phyloP scores from a whole-genome alignment of 2,329 filamentous ascomycete species.

The Penicillium expansum region DNA sequence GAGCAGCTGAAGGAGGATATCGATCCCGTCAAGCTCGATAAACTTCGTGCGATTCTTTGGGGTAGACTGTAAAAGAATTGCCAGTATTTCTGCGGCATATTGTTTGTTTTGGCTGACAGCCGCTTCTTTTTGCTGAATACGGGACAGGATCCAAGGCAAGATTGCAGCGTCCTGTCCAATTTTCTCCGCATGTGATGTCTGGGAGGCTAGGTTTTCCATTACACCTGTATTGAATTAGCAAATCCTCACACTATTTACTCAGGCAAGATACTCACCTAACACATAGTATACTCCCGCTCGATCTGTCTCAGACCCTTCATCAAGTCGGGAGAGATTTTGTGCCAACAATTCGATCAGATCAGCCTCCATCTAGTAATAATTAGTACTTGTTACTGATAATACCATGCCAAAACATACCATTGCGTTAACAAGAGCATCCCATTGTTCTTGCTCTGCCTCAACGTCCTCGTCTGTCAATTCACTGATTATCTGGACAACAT shows the following conservation, averaged over 20 bases:
- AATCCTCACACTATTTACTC: neutral
- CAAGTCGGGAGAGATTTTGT: conserved; percentile 68
- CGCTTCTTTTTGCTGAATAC: conserved; percentile 68
- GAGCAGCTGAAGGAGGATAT: conserved; percentile 76
- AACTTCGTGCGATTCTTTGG: conserved; percentile 63
- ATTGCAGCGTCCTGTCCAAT: conserved; percentile 68
- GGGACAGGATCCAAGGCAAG: conserved; percentile 71
- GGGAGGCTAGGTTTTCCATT: conserved; percentile 80
- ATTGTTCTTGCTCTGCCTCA: conserved; percentile 73
- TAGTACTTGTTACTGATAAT: conserved; percentile 7
- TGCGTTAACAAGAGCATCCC: conserved; percentile 68
- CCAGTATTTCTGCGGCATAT: conserved; percentile 87
- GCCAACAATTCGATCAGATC: conserved; percentile 43
- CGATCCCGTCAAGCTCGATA: conserved; percentile 67
- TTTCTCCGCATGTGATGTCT: conserved; percentile 64
- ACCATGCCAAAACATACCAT: conserved; percentile 42
- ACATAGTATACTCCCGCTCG: conserved; percentile 83
- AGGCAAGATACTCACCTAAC: conserved; percentile 48
- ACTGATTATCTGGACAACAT: conserved; percentile 80
- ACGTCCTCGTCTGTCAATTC: conserved; percentile 95
- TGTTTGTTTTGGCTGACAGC: conserved; percentile 86
- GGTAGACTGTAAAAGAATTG: conserved; percentile 80
- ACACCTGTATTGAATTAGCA: conserved; percentile 49
- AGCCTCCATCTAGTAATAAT: conserved; percentile 37
- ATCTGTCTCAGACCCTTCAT: conserved; percentile 72